phyloP scores from a whole-genome alignment of 768 basidiomycete species.

The Hericium erinaceus region DNA sequence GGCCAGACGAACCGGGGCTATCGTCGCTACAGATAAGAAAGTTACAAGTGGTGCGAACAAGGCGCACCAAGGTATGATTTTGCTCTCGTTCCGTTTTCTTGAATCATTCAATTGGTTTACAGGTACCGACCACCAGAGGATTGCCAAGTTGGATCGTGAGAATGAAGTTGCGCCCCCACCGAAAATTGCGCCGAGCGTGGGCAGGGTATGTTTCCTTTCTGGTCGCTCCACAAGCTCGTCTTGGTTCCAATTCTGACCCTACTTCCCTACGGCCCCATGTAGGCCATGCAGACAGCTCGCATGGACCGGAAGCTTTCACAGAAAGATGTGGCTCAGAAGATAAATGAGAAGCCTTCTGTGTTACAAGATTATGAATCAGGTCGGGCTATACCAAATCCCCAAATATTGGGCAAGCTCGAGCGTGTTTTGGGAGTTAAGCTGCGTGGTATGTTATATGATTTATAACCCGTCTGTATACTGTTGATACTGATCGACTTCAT shows the following conservation, averaged over 20 bases:
- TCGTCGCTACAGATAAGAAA: conserved; percentile 82
- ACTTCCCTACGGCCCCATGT: conserved; percentile 1
- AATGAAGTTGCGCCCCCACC: conserved; percentile 92
- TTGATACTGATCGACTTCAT: conserved; percentile 4
- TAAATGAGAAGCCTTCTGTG: conserved; percentile 87
- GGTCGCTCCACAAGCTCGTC: not conserved
- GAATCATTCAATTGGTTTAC: not conserved
- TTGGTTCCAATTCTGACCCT: not conserved
- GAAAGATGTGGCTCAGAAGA: conserved; percentile 86
- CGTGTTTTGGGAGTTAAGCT: conserved; percentile 79
- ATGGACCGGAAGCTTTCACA: conserved; percentile 74
- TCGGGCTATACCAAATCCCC: conserved; percentile 77
- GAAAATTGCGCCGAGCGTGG: conserved; percentile 65
- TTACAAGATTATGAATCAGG: conserved; percentile 86
- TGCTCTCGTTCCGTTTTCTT: not conserved
- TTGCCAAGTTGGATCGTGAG: conserved; percentile 89
- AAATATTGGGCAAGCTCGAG: conserved; percentile 86
- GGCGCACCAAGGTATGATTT: conserved; percentile 50
- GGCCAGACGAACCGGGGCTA: conserved; percentile 70
- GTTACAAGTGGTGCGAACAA: conserved; percentile 62
- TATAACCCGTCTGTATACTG: not conserved
- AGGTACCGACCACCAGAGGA: conserved; percentile 91
- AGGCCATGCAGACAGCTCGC: conserved; percentile 81
- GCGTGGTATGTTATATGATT: conserved; percentile 47
- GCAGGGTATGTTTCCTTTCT: conserved; percentile 43